Evolutionary conservation across 2,329 filamentous ascomycete species (phyloP).

Genomic region (Talaromyces piceae): DNA sequence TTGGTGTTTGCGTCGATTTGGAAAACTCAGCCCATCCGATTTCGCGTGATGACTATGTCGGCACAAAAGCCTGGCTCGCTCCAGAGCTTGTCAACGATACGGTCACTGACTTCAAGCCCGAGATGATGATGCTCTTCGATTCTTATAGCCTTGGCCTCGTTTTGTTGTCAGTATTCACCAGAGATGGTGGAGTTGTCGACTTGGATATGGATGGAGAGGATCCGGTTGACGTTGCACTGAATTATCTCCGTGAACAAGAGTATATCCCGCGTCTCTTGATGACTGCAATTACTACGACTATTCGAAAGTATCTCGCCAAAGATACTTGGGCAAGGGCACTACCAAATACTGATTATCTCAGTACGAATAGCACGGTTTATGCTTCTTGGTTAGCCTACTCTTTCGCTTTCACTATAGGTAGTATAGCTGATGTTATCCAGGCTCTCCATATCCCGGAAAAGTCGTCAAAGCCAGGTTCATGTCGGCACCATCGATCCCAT

Average conservation of each 20-base stretch:
- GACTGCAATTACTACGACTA: conserved; percentile 15
- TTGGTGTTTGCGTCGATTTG: conserved; percentile 23
- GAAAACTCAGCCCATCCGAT: conserved; percentile 16
- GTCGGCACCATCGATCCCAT: conserved; percentile 19
- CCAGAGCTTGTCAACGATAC: conserved; percentile 15
- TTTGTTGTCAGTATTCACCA: conserved; percentile 18
- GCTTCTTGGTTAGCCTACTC: conserved; percentile 17
- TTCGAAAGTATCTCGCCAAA: conserved; percentile 15
- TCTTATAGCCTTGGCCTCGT: conserved; percentile 21
- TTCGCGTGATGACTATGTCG: conserved; percentile 19
- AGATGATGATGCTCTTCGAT: conserved; percentile 22
- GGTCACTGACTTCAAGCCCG: conserved; percentile 15
- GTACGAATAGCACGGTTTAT: conserved; percentile 14
- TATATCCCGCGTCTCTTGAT: conserved; percentile 16
- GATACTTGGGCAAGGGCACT: conserved; percentile 17
- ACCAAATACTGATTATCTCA: conserved; percentile 16
- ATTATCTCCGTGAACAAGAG: conserved; percentile 12
- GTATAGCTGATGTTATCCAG: conserved; percentile 11
- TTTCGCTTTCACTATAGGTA: not conserved
- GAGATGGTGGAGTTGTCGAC: conserved; percentile 11
- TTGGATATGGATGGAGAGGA: conserved; percentile 9
- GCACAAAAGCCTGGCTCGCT: conserved; percentile 19
- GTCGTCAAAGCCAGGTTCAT: conserved; percentile 5
- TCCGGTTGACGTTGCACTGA: conserved; percentile 11
- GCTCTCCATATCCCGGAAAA: conserved; percentile 16